Conservation (phyloP, 129 eudicot species). For the Deinandra increscens region DNA sequence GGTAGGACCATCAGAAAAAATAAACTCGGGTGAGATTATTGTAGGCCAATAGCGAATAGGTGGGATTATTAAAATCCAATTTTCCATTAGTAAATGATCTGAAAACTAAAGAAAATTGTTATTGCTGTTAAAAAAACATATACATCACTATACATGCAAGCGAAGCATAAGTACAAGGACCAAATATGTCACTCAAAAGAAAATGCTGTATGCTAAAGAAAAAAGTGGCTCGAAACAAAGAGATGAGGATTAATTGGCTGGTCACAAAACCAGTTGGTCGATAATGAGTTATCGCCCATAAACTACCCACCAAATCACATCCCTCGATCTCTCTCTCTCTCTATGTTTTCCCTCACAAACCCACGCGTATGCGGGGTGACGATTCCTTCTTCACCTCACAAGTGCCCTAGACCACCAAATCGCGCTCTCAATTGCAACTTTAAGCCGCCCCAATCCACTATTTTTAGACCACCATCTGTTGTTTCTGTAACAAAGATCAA, state of each 20-base stretch:
- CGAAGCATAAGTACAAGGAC: conserved; percentile 4
- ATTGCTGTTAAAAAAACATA: too few relatives aligned
- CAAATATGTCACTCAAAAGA: conserved; percentile 4
- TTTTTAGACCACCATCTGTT: conserved; percentile 27
- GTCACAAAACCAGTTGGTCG: too few relatives aligned
- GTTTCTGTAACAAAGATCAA: conserved; percentile 22
- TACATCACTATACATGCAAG: too few relatives aligned
- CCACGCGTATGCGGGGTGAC: conserved; percentile 12
- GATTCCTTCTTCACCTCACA: conserved; percentile 26
- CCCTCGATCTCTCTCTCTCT: too few relatives aligned
- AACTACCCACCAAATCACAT: conserved; percentile 18
- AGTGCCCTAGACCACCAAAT: conserved; percentile 26
- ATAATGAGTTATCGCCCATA: conserved; percentile 10
- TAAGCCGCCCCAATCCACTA: background rate
- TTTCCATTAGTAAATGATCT: too few relatives aligned
- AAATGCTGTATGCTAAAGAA: too few relatives aligned
- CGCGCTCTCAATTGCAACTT: conserved; percentile 5
- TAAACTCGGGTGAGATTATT: too few relatives aligned
- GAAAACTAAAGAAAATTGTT: too few relatives aligned
- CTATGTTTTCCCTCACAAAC: conserved; percentile 27
- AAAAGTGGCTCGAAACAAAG: background rate
- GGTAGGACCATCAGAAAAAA: too few relatives aligned
- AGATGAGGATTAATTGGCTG: conserved; percentile 28
- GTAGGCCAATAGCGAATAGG: too few relatives aligned
- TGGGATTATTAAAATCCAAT: too few relatives aligned